phyloP scores from a whole-genome alignment of 2,329 filamentous ascomycete genomes.

The Chaetomium sp. region DNA sequence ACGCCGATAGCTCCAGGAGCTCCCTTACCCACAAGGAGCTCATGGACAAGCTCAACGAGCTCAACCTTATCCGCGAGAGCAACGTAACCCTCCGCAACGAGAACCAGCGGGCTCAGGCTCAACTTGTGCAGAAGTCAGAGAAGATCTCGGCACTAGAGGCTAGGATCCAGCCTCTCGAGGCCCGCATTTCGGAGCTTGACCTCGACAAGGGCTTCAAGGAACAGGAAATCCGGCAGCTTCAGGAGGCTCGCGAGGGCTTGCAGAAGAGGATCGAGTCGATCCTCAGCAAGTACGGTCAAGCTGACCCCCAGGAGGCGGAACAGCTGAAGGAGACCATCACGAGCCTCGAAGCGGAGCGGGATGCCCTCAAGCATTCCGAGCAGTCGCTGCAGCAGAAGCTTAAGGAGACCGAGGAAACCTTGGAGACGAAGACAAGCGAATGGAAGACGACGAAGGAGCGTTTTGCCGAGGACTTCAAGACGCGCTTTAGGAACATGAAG shows the following conservation, averaged over 20 bases:
- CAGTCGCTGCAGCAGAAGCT: conserved; percentile 57
- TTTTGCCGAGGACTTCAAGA: conserved; percentile 65
- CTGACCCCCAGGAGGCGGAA: conserved; percentile 91
- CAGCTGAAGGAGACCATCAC: conserved; percentile 79
- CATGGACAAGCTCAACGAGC: conserved; percentile 91
- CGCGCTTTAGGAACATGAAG: conserved; percentile 56
- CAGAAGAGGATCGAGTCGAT: conserved; percentile 96
- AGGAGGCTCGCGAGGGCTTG: conserved; percentile 91
- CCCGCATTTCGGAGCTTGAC: conserved; percentile 78
- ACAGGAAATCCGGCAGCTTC: conserved; percentile 83
- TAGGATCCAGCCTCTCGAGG: conserved; percentile 80
- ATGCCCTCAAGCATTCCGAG: conserved; percentile 55
- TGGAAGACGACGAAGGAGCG: conserved; percentile 58
- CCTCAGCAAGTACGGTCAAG: conserved; percentile 91
- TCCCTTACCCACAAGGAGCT: conserved; percentile 84
- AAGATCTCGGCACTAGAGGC: conserved; percentile 74
- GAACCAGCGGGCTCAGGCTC: conserved; percentile 73
- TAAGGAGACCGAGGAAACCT: conserved; percentile 51
- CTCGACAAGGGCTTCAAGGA: conserved; percentile 79
- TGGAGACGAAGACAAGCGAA: conserved; percentile 57
- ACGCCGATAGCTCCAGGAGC: conserved; percentile 71
- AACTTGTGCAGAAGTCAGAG: conserved; percentile 72
- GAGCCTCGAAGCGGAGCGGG: conserved; percentile 65
- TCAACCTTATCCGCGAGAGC: conserved; percentile 95
- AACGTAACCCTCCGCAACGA: conserved; percentile 89